These are phyloP conservation scores for Lipomyces anomalus DNA, from an alignment of 805 yeast species.

Conservation along the genomic window DNA sequence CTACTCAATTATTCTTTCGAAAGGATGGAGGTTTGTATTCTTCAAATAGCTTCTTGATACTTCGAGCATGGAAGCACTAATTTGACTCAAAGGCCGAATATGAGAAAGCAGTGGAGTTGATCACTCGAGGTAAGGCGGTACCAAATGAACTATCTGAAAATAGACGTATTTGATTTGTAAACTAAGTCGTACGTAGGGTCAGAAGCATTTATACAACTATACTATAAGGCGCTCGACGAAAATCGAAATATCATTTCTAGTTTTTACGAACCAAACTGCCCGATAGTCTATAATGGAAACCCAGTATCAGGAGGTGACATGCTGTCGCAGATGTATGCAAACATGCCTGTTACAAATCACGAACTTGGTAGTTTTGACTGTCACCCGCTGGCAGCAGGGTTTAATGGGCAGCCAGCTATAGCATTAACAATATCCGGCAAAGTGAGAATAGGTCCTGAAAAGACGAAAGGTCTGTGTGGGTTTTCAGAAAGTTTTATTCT, in stretches of 20 bases:
- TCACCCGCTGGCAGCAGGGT: constrained; percentile 34
- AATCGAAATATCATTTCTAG: constrained; percentile 28
- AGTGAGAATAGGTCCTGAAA: constrained; percentile 33
- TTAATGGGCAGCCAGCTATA: constrained; percentile 25
- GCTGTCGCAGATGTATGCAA: constrained; percentile 31
- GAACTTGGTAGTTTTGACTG: constrained; percentile 34
- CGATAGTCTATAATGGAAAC: constrained; percentile 40
- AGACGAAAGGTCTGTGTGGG: constrained; percentile 30
- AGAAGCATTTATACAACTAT: constrained; percentile 29
- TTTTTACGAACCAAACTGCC: constrained; percentile 30
- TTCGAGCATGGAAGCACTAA: no score
- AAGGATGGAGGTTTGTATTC: no score
- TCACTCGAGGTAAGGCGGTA: constrained; percentile 14
- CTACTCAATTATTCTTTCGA: no score
- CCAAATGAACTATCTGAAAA: background rate
- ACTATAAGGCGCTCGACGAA: constrained; percentile 34
- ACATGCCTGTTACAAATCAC: constrained; percentile 36
- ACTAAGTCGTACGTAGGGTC: constrained; percentile 43
- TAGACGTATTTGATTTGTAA: background rate
- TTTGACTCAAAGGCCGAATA: background rate
- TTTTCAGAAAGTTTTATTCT: constrained; percentile 28
- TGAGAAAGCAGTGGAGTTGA: constrained; percentile 8
- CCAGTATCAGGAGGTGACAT: constrained; percentile 38
- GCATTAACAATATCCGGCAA: constrained; percentile 33
- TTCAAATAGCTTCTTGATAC: no score